These are phyloP conservation scores for Nemania sp. DNA, from an alignment of 2,329 filamentous ascomycete genomes.

Conservation along the genomic window DNA sequence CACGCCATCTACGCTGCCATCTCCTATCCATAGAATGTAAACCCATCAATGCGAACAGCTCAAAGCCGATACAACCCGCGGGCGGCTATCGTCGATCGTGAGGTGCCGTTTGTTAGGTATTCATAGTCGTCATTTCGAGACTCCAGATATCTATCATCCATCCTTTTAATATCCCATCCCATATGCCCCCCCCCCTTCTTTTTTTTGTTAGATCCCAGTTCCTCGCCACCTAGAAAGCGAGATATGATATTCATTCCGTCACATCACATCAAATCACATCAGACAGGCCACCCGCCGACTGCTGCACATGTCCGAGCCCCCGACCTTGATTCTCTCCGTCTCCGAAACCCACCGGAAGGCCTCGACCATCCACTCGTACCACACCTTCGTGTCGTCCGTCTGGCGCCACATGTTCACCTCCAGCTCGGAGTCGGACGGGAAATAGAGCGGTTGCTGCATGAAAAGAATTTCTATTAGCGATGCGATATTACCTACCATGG, in stretches of 20 bases:
- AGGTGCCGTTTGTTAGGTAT: neutral
- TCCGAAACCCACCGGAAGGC: conserved; percentile 70
- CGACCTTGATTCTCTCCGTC: conserved; percentile 67
- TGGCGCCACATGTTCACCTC: conserved; percentile 95
- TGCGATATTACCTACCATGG: neutral
- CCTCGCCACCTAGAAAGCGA: neutral
- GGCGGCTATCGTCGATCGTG: neutral
- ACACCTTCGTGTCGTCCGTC: conserved; percentile 93
- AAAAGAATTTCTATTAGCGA: neutral
- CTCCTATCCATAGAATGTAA: conserved; percentile 11
- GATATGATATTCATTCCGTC: too few relatives aligned
- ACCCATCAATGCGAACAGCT: conserved; percentile 1
- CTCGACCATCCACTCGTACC: conserved; percentile 98
- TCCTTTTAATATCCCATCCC: neutral
- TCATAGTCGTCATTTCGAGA: neutral
- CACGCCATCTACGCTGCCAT: neutral
- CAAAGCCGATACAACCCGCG: neutral
- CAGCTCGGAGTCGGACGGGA: conserved; percentile 82
- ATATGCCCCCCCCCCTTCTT: too few relatives aligned
- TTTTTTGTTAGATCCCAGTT: neutral
- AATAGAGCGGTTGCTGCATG: conserved; percentile 77
- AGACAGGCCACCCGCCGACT: conserved; percentile 72
- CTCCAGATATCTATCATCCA: neutral
- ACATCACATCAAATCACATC: conserved; percentile 65
- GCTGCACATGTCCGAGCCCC: conserved; percentile 68